Percentiles rank a stretch among this genome's conserved stretches.
These are phyloP conservation scores for Naganishia friedmannii DNA, from an alignment of 768 basidiomycete species.

Conservation along the genomic window DNA sequence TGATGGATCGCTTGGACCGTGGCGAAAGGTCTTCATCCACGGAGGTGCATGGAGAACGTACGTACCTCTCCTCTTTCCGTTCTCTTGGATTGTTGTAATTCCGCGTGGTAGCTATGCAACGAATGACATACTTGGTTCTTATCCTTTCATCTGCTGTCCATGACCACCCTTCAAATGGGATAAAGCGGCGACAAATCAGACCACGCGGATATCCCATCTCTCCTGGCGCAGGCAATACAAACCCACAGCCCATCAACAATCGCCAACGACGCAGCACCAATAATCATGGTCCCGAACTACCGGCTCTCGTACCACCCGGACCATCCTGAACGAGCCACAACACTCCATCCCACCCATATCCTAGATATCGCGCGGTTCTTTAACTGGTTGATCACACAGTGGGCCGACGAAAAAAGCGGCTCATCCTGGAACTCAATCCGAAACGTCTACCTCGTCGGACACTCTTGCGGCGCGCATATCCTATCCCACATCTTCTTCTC, in stretches of 20 bases:
- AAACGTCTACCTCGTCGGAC: slow-evolving; percentile 26
- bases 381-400: not conserved
- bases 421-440: not conserved
- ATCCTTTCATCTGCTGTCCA: not conserved
- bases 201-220: slow-evolving; percentile 24
- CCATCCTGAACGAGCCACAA: slow-evolving; percentile 22
- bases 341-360: slow-evolving; percentile 27
- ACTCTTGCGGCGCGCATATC: slow-evolving; percentile 33
- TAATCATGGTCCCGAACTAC: slow-evolving; percentile 31
- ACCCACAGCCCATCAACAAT: not conserved
- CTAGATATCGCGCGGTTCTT: slow-evolving; percentile 10
- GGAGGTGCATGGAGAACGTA: slow-evolving; percentile 34
- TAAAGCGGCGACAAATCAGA: slow-evolving; percentile 33
- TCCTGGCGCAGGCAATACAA: not conserved
- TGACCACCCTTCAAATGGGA: not conserved
- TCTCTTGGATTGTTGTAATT: not conserved
- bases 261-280: not conserved
- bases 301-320: slow-evolving; percentile 29
- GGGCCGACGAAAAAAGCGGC: not conserved
- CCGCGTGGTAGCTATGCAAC: not conserved
- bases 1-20: not conserved
- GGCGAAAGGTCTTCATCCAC: slow-evolving; percentile 30
- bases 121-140: not conserved
- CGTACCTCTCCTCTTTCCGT: not conserved
- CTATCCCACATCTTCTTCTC: slow-evolving; percentile 21